Base-by-base conservation (phyloP, 1,284 basidiomycete genomes). In the Grifola frondosa region DNA sequence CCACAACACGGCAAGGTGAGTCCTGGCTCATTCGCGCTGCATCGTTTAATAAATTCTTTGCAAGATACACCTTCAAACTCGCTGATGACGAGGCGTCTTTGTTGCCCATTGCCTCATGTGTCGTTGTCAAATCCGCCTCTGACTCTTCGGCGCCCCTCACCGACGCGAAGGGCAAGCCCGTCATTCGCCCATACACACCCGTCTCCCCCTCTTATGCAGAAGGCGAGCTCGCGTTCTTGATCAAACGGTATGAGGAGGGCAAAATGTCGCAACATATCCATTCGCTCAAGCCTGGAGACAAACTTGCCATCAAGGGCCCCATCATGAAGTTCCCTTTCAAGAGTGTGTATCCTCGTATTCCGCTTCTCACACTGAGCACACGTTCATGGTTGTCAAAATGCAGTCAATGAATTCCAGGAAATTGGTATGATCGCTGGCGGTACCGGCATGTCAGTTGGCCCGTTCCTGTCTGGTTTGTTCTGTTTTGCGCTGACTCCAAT, bases 361-460 rank as follows among this genome's bases (percentile, higher is more conserved):
- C 15, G 11, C 24, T 19, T n/a, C 6, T 17, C 13, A 1, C 10
- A 13, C 4, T 17, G 12, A 6, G 24, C 13, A 2, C 26, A 12
- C 17, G 3, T 21, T 25, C 9, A 24, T 3, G 23, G 22, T 20
- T 31, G 8, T 19, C 17, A 15, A 13, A 16, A 2, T 35, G 22
- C 52, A 89, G 87, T 77, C 55, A 94, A 95, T 65, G 79, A 89
- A 62, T 87, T 91, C 50, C 88, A 95, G 38, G 72, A 91, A 55
- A 85, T 97, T 48, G 88, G 86, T 28, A 74, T 96, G 61, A 89
- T 98, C 57, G 91, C 91, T 31, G 96, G 96, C 48, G 91, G 91
- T 34, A 85, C 79, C 50, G 92, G 92, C 59, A 90, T 90, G 84
- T 87, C 60, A 56, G 80, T 66, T 11, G n/a, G n/a, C 29, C 4